Conservation (phyloP, 2,329 filamentous ascomycete genomes). For the Colletotrichum graminicola region DNA sequence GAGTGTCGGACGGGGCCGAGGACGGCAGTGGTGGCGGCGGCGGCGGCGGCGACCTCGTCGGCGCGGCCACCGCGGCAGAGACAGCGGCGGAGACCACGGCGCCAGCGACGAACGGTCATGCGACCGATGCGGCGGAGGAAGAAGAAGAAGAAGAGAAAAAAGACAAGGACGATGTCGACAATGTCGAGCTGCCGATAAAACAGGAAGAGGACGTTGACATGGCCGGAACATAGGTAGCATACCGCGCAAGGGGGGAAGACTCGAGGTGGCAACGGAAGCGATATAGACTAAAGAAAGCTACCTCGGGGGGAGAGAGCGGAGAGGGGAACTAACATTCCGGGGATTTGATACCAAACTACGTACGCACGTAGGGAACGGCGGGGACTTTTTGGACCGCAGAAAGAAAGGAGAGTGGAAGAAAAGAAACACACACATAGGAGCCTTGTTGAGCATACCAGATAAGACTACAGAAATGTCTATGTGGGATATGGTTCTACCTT, state of each 20-base stretch:
- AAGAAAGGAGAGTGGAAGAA: neutral
- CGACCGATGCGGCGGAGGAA: neutral
- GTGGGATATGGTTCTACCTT: neutral
- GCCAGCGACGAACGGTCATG: conserved; percentile 13
- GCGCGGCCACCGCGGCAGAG: neutral
- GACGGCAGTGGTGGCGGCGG: conserved; percentile 1
- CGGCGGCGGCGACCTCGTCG: neutral
- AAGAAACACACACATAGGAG: neutral
- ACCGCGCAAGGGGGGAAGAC: too few relatives aligned
- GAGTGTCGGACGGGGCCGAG: conserved; percentile 41
- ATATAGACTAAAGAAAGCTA: neutral
- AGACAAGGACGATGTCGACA: conserved; percentile 1
- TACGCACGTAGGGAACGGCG: neutral
- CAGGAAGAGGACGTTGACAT: conserved; percentile 41
- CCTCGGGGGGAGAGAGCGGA: too few relatives aligned
- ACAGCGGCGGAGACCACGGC: neutral
- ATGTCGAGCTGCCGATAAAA: conserved; percentile 42
- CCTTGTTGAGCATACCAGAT: neutral
- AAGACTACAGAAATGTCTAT: neutral
- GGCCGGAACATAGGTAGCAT: conserved; percentile 24
- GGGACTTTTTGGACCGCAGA: neutral
- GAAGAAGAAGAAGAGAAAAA: neutral
- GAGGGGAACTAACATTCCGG: neutral
- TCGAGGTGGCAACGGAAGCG: neutral
- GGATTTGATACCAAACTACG: conserved; percentile 14